Evolutionary conservation across 2,329 filamentous ascomycete genomes (phyloP).

Genomic region (Trichoderma atrobrunneum): DNA sequence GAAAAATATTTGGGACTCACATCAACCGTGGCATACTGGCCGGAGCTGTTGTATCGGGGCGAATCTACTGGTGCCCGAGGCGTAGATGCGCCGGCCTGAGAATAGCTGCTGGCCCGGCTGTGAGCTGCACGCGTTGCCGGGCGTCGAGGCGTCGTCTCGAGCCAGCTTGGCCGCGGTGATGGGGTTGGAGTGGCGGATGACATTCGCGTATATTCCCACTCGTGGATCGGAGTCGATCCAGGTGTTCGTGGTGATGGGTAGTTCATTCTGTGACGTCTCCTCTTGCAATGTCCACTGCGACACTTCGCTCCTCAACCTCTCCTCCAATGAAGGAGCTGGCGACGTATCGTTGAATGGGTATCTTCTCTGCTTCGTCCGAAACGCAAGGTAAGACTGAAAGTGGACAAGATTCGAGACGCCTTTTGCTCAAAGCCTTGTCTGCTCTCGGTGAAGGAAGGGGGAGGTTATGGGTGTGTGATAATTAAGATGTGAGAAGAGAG

Average conservation of each 20-base stretch:
- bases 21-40: slow-evolving; percentile 64
- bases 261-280: slow-evolving; percentile 40
- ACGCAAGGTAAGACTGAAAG: neutral
- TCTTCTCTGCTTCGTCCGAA: neutral
- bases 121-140: slow-evolving; percentile 52
- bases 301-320: slow-evolving; percentile 30
- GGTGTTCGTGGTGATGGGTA: slow-evolving; percentile 41
- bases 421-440: neutral
- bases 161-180: slow-evolving; percentile 53
- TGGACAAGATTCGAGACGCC: neutral
- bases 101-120: slow-evolving; percentile 39
- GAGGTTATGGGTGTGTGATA: neutral
- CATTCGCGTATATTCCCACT: slow-evolving; percentile 53
- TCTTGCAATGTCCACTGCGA: slow-evolving; percentile 33
- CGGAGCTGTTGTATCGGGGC: slow-evolving; percentile 60
- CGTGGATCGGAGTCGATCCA: slow-evolving; percentile 48
- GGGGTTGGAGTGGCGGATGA: slow-evolving; percentile 56
- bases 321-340: slow-evolving; percentile 22
- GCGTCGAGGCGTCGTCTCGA: slow-evolving; percentile 50
- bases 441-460: neutral
- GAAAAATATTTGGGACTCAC: slow-evolving; percentile 58
- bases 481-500: neutral
- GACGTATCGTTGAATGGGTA: slow-evolving; percentile 4
- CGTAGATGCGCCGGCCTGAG: slow-evolving; percentile 36
- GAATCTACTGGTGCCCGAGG: slow-evolving; percentile 52